A percentile compares a stretch with the other conserved stretches of the same genome.
phyloP scores from a whole-genome alignment of 2,329 filamentous ascomycete species.

The Pseudogymnoascus sp. region DNA sequence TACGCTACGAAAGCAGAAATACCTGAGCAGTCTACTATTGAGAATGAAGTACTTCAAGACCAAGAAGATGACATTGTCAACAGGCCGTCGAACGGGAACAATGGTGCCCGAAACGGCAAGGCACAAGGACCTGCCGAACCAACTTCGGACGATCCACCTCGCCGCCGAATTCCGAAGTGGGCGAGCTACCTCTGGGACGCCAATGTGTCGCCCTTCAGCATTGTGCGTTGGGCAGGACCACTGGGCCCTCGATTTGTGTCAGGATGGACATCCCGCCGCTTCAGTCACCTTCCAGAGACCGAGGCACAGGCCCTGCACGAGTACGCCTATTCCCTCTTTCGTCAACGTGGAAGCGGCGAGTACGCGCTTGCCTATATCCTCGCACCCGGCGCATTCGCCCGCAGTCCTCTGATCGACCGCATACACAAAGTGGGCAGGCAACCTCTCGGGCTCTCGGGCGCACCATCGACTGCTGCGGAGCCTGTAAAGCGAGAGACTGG shows the following conservation, averaged over 20 bases:
- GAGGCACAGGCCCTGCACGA: conserved; percentile 83
- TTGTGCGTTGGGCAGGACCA: conserved; percentile 81
- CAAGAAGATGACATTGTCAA: conserved; percentile 42
- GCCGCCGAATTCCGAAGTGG: conserved; percentile 68
- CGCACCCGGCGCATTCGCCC: conserved; percentile 85
- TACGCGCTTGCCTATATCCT: conserved; percentile 90
- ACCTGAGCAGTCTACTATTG: conserved; percentile 63
- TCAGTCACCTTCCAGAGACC: conserved; percentile 72
- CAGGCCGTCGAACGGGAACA: conserved; percentile 29
- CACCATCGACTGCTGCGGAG: background rate
- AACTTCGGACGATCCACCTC: conserved; percentile 24
- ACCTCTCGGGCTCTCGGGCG: conserved; percentile 20
- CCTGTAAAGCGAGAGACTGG: conserved; percentile 41
- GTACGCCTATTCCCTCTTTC: conserved; percentile 91
- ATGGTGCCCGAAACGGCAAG: conserved; percentile 33
- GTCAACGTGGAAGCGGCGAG: conserved; percentile 83
- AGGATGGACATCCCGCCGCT: conserved; percentile 87
- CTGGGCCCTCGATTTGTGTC: conserved; percentile 87
- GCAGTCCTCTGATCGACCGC: conserved; percentile 75
- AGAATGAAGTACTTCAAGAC: conserved; percentile 72
- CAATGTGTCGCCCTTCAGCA: conserved; percentile 88
- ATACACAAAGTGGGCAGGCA: conserved; percentile 85
- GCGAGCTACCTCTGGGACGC: conserved; percentile 92
- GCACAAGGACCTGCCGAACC: conserved; percentile 27
- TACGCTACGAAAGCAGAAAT: conserved; percentile 75